Evolutionary conservation across 805 yeast genomes (phyloP), one percentile per base, ranked within the genome.

Genomic region (Zygoascus bituminiphila): DNA sequence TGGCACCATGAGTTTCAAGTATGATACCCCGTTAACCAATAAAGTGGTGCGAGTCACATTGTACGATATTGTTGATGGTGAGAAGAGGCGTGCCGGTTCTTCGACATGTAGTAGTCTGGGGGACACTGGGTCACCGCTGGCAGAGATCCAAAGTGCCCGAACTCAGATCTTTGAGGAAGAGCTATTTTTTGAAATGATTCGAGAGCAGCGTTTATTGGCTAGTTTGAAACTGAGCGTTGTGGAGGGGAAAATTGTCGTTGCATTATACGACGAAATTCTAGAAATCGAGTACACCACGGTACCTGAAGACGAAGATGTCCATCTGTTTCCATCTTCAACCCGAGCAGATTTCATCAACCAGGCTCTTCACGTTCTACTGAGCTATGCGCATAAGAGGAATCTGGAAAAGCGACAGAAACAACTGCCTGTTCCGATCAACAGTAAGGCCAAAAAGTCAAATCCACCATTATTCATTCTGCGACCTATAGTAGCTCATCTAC

Each of bases 141-240:
- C 74, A 21, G 81, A 78, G 57, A 78, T 91, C 23, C 73, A 76
- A 33, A 76, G 68, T 45, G 88, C 94, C 0, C 73, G 96, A 42
- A 81, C 76, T 53, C 77, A 78, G 51, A 70, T 89, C 6, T 91
- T 91, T 67, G 98, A 91, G 60, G 93, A 86, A 59, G 98, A 91
- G 63, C 70, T 91, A 47, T 87, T 87, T 68, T 79, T 77, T 63
- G 88, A 82, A 56, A 65, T 91, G 48, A 73, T 81, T 21, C 77
- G 81, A 53, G 98, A 91, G 64, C 87, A 95, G 1, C 74, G 82
- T 25, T 62, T 72, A 5, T 68, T 91, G 50, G 74, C 82, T 8
- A 78, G 88, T 17, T 78, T 81, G 54, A 82, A 84, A 47, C 91
- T 87, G 3, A 72, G 81, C 15, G 79, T 84, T 25, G 75, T 74